A percentile compares a stretch with the other conserved stretches of the same genome.
Evolutionary conservation across 345 rosid species (phyloP).

Genomic region (Theobroma cacao): DNA sequence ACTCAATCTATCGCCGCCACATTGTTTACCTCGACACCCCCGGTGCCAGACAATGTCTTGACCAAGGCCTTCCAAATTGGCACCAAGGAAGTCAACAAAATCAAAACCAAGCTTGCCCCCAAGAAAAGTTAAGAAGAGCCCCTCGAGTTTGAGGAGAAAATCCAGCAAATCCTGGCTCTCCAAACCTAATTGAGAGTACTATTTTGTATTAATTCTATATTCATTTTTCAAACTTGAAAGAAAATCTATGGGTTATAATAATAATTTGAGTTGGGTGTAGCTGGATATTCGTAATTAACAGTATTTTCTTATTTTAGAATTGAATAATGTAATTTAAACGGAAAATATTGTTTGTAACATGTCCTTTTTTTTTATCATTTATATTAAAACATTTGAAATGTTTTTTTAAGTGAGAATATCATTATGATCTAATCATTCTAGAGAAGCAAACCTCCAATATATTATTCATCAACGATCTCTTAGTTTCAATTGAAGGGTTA

Average conservation of each 20-base stretch:
- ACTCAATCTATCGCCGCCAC: conserved; percentile 45
- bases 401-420: no score
- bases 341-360: background rate
- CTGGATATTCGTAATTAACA: background rate
- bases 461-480: no score
- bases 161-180: background rate
- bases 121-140: conserved; percentile 28
- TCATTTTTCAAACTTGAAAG: background rate
- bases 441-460: no score
- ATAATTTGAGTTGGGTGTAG: background rate
- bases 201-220: background rate
- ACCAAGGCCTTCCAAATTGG: conserved; percentile 63
- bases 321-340: background rate
- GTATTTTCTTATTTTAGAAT: background rate
- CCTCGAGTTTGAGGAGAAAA: background rate
- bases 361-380: no score
- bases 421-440: no score
- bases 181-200: background rate
- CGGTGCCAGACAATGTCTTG: conserved; percentile 57
- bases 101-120: conserved; percentile 48
- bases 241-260: background rate
- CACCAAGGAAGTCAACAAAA: conserved; percentile 51
- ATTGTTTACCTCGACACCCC: conserved; percentile 44
- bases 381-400: no score
- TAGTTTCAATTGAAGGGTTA: no score